These are phyloP conservation scores for Aureobasidium melanogenum DNA, from an alignment of 2,329 filamentous ascomycete species.

Conservation along the genomic window DNA sequence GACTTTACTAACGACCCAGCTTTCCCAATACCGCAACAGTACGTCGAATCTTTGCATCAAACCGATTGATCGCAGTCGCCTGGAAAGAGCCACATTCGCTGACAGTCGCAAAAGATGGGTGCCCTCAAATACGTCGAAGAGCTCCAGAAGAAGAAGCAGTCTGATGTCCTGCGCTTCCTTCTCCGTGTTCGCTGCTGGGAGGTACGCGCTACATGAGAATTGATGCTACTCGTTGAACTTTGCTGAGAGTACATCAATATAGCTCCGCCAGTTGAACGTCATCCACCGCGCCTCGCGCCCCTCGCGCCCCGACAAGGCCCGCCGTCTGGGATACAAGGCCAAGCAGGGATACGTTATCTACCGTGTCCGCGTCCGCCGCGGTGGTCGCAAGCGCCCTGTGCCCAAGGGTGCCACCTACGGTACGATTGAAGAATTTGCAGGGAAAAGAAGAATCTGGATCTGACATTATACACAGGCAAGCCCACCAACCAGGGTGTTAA, in stretches of 20 bases:
- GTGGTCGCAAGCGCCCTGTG: conserved; percentile 94
- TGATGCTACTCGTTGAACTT: conserved; percentile 96
- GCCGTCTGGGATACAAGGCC: conserved; percentile 99
- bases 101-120: conserved; percentile 66
- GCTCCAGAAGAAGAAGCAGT: conserved; percentile 99
- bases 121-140: conserved; percentile 99
- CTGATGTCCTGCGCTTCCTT: conserved; percentile 99
- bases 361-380: conserved; percentile 94
- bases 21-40: conserved; percentile 6
- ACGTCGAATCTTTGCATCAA: neutral
- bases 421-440: conserved; percentile 40
- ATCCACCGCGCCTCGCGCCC: conserved; percentile 98
- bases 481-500: conserved; percentile 99
- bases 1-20: conserved; percentile 11
- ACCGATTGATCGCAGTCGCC: neutral
- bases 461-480: conserved; percentile 61
- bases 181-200: conserved; percentile 99
- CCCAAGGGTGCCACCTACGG: conserved; percentile 98
- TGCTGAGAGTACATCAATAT: conserved; percentile 99
- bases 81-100: neutral
- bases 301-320: conserved; percentile 98
- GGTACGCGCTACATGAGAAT: conserved; percentile 48
- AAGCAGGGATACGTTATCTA: conserved; percentile 99
- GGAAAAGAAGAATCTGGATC: neutral
- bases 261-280: conserved; percentile 99